Conservation (phyloP, 2,329 filamentous ascomycete genomes). For the Neonectria punicea region DNA sequence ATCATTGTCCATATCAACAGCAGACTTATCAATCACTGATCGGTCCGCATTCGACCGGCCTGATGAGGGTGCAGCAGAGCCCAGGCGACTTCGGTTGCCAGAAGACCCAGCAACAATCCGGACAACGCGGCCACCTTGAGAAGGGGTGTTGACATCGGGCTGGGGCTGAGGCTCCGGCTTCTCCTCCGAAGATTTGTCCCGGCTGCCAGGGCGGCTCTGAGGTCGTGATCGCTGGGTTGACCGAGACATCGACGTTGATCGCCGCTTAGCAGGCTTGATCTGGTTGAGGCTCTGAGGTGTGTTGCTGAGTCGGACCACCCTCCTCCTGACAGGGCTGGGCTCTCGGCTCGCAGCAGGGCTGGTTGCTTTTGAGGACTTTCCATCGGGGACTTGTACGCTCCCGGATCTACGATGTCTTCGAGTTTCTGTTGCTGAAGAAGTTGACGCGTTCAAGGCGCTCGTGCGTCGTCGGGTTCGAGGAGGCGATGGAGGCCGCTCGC, state of each 20-base stretch:
- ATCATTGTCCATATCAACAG: slow-evolving; percentile 58
- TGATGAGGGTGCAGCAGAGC: slow-evolving; percentile 51
- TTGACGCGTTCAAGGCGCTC: slow-evolving; percentile 59
- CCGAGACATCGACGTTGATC: slow-evolving; percentile 63
- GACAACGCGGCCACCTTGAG: slow-evolving; percentile 63
- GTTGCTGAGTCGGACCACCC: slow-evolving; percentile 67
- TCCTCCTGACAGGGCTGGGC: slow-evolving; percentile 64
- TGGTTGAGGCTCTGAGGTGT: slow-evolving; percentile 58
- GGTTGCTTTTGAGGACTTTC: slow-evolving; percentile 51
- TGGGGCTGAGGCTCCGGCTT: slow-evolving; percentile 46
- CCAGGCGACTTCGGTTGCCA: slow-evolving; percentile 52
- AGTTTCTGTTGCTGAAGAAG: slow-evolving; percentile 55
- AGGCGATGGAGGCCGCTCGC: slow-evolving; percentile 54
- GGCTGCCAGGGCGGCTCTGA: slow-evolving; percentile 53
- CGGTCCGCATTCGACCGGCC: slow-evolving; percentile 49
- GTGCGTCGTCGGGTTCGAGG: slow-evolving; percentile 60
- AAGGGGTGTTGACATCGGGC: slow-evolving; percentile 64
- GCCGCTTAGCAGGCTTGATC: slow-evolving; percentile 54
- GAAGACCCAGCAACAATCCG: slow-evolving; percentile 65
- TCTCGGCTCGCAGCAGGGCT: slow-evolving; percentile 61
- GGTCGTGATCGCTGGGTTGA: slow-evolving; percentile 46
- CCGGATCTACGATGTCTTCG: slow-evolving; percentile 59
- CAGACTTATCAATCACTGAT: slow-evolving; percentile 48
- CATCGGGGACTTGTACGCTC: slow-evolving; percentile 55
- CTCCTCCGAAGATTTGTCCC: slow-evolving; percentile 55